Evolutionary conservation across 768 basidiomycete genomes (phyloP).

Genomic region (Boletus rubescentipes): DNA sequence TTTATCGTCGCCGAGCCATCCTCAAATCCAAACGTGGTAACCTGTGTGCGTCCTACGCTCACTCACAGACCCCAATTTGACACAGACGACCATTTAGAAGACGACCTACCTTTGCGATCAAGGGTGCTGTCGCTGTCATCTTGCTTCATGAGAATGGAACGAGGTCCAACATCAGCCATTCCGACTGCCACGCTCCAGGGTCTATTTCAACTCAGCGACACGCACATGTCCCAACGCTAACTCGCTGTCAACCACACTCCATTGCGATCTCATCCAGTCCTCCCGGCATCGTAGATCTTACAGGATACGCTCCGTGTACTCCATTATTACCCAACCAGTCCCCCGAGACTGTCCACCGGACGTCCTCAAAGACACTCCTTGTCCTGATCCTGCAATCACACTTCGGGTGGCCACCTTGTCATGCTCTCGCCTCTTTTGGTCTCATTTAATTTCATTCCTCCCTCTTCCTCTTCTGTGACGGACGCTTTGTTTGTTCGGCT

Average conservation of each 20-base stretch:
- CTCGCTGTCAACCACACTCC: constrained; percentile 18
- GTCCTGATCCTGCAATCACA: constrained; percentile 25
- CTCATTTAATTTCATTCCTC: constrained; percentile 30
- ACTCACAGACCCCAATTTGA: constrained; percentile 20
- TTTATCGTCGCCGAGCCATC: constrained; percentile 10
- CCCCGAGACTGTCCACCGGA: constrained; percentile 18
- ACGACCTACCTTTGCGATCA: constrained; percentile 23
- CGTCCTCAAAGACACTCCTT: constrained; percentile 22
- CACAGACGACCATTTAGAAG: constrained; percentile 21
- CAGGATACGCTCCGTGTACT: constrained; percentile 17
- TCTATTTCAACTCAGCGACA: constrained; percentile 27
- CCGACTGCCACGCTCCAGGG: constrained; percentile 27
- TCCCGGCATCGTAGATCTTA: constrained; percentile 28
- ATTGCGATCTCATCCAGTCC: constrained; percentile 10
- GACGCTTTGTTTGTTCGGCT: constrained; percentile 27
- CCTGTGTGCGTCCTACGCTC: constrained; percentile 5
- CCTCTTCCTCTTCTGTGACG: constrained; percentile 32
- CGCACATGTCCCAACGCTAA: constrained; percentile 17
- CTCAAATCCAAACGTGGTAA: constrained; percentile 9
- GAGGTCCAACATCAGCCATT: constrained; percentile 19
- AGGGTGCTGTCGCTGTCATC: constrained; percentile 23
- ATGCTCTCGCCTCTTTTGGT: constrained; percentile 26
- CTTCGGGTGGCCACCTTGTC: constrained; percentile 27
- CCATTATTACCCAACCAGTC: constrained; percentile 21
- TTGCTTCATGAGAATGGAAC: constrained; percentile 32